Conservation (phyloP, 768 basidiomycete genomes). For the Clavulina sp. region DNA sequence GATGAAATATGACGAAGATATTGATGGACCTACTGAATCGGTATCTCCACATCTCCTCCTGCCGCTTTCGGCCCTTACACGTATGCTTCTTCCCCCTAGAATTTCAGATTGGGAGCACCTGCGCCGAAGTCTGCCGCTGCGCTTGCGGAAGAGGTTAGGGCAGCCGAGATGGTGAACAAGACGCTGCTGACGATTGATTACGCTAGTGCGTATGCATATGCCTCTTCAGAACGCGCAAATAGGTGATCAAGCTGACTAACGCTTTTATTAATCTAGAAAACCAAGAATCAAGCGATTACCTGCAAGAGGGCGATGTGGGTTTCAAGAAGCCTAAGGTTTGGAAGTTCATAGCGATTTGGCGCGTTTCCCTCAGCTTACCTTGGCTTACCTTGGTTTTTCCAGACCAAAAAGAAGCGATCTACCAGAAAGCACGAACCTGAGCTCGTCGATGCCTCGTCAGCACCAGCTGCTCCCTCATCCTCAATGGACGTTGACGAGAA, state of each 20-base stretch:
- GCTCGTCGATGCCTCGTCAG: constrained; percentile 18
- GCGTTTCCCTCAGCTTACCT: constrained; percentile 2
- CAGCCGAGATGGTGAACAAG: constrained; percentile 46
- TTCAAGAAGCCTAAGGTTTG: constrained; percentile 88
- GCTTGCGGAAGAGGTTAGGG: constrained; percentile 29
- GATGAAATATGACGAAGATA: constrained; percentile 84
- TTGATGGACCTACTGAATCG: constrained; percentile 54
- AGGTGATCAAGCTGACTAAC: constrained; percentile 1
- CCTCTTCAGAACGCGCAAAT: not conserved
- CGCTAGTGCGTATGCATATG: constrained; percentile 40
- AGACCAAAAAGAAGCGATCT: constrained; percentile 89
- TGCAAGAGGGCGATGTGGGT: constrained; percentile 78
- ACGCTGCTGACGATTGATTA: constrained; percentile 76
- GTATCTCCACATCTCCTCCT: constrained; percentile 25
- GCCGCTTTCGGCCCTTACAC: not conserved
- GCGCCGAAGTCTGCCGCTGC: constrained; percentile 7
- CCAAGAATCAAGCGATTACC: constrained; percentile 67
- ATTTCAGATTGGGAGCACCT: constrained; percentile 69
- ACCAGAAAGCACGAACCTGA: constrained; percentile 35
- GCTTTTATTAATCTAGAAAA: constrained; percentile 41
- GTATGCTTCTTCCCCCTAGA: constrained; percentile 28
- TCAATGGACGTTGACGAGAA: constrained; percentile 69
- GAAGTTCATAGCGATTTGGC: not conserved
- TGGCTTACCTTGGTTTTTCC: constrained; percentile 7
- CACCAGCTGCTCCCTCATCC: constrained; percentile 30